Percentiles rank a stretch among this genome's conserved stretches.
phyloP scores from a whole-genome alignment of 225 moss, liverwort and hornwort genomes.

The Ulota crispa region DNA sequence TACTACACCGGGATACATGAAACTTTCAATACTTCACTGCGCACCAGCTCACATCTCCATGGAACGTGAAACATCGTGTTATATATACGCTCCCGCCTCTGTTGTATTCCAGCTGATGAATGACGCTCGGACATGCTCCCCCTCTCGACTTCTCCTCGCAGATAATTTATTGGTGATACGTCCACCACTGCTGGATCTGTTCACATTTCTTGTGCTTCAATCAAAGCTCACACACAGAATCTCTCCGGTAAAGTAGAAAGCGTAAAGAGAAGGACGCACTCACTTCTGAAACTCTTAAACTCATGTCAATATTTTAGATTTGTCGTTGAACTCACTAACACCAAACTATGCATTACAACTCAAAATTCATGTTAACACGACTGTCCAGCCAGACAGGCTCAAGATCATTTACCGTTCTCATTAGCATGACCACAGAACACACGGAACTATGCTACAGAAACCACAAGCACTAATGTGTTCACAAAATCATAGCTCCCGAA shows the following conservation, averaged over 20 bases:
- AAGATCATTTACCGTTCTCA: neutral
- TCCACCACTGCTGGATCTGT: conserved; percentile 61
- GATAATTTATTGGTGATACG: conserved; percentile 88
- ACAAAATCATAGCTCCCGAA: conserved; percentile 9
- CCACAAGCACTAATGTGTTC: neutral
- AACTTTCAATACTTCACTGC: conserved; percentile 18
- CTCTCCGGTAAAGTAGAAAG: neutral
- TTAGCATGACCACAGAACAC: neutral
- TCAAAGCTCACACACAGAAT: conserved; percentile 8
- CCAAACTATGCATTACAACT: neutral
- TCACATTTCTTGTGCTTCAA: conserved; percentile 22
- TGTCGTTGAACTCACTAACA: neutral
- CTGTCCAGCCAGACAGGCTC: neutral
- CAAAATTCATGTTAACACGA: neutral
- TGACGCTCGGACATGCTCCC: conserved; percentile 78
- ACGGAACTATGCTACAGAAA: neutral
- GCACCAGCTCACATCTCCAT: conserved; percentile 99
- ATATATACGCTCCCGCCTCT: conserved; percentile 88
- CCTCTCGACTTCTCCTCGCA: conserved; percentile 75
- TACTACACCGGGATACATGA: neutral
- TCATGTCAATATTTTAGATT: neutral
- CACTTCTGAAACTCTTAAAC: conserved; percentile 2
- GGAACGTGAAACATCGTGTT: conserved; percentile 99
- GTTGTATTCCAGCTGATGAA: conserved; percentile 76
- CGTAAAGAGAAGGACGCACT: neutral